Percentiles rank a stretch among this genome's conserved stretches.
Conservation (phyloP, 2,329 filamentous ascomycete species). For the Sphaerulina musiva region DNA sequence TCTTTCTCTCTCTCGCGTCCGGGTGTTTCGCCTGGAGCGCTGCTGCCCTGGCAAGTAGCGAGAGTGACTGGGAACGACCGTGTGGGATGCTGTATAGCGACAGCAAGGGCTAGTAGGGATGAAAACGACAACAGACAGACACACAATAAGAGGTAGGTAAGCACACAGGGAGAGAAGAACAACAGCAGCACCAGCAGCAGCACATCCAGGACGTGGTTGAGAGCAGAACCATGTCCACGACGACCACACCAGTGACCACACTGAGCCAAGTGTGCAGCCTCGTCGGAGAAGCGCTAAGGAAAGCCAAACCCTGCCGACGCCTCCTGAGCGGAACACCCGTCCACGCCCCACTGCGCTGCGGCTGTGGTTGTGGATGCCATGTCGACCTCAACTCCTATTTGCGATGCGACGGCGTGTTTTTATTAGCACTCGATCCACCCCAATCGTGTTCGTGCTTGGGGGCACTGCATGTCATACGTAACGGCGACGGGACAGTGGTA, state of each 20-base stretch:
- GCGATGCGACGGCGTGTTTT: background rate
- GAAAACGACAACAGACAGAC: background rate
- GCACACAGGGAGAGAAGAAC: background rate
- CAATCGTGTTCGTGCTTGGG: background rate
- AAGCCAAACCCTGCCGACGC: background rate
- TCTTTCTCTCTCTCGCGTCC: background rate
- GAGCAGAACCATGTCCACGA: too few species aligned
- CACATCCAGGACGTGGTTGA: too few species aligned
- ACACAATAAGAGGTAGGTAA: too few species aligned
- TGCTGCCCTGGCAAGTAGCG: background rate
- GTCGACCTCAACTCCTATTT: background rate
- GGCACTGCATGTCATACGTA: background rate
- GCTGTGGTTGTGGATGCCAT: background rate
- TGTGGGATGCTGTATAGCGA: background rate
- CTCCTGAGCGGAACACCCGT: background rate
- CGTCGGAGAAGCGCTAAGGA: background rate
- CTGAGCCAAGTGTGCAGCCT: background rate
- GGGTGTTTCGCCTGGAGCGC: too few species aligned
- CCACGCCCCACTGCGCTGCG: background rate
- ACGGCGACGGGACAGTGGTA: background rate
- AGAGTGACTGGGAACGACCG: background rate
- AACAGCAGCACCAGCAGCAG: background rate
- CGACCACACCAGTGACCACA: background rate
- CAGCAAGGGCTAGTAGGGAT: background rate
- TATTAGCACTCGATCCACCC: conserved; percentile 1